phyloP scores from a whole-genome alignment of 352 stramenopile species.

The Phytophthora sojae region DNA sequence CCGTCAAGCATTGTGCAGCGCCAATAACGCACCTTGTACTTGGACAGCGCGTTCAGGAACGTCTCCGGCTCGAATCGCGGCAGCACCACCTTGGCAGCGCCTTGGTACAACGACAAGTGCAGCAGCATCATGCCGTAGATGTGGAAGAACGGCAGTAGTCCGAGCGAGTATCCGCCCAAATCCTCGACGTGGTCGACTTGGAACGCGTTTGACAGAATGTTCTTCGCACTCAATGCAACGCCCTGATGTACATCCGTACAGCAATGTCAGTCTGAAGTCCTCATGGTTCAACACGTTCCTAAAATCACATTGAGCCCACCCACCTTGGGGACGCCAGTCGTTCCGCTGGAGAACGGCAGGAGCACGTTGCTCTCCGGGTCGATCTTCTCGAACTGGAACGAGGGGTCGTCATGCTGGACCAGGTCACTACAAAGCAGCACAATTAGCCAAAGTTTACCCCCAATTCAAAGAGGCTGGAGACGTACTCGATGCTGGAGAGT shows the following conservation, averaged over 20 bases:
- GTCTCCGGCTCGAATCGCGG: constrained; percentile 87
- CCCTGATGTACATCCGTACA: constrained; percentile 54
- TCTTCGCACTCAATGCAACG: constrained; percentile 80
- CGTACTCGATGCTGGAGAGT: constrained; percentile 66
- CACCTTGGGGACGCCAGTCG: not conserved
- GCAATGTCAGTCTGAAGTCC: no score
- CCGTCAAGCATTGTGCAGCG: not conserved
- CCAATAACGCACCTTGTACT: constrained; percentile 33
- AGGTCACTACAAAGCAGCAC: constrained; percentile 46
- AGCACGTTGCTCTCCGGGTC: not conserved
- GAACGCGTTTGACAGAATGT: constrained; percentile 90
- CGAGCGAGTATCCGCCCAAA: constrained; percentile 47
- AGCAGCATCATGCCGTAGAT: constrained; percentile 92
- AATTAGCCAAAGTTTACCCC: not conserved
- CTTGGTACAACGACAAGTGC: constrained; percentile 81
- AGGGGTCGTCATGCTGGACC: constrained; percentile 41
- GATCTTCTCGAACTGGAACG: constrained; percentile 11
- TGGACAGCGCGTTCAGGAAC: constrained; percentile 80
- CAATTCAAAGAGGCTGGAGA: not conserved
- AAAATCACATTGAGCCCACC: not conserved
- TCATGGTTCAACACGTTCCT: no score
- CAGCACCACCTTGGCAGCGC: constrained; percentile 83
- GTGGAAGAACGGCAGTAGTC: constrained; percentile 93
- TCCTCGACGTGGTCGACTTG: constrained; percentile 76
- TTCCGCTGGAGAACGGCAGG: not conserved